phyloP scores from a whole-genome alignment of 345 rosid species.

The Raphanus raphanistrum region DNA sequence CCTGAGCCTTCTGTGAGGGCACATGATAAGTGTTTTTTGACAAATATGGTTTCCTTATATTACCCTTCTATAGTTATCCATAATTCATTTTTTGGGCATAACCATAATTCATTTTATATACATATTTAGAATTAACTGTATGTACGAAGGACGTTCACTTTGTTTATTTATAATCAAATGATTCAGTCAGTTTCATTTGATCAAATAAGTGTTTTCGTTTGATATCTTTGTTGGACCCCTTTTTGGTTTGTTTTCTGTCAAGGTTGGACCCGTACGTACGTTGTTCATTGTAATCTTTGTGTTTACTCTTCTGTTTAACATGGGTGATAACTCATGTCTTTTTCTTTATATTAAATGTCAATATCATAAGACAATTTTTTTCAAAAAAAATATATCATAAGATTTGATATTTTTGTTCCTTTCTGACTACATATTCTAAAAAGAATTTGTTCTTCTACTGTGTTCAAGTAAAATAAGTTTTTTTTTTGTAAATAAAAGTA shows the following conservation, averaged over 20 bases:
- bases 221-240: slow-evolving; percentile 20
- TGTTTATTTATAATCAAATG: background rate
- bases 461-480: background rate
- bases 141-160: background rate
- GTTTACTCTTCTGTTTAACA: slow-evolving; percentile 5
- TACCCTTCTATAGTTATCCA: background rate
- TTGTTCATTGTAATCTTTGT: background rate
- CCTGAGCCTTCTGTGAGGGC: slow-evolving; percentile 20
- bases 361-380: background rate
- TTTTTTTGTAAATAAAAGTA: background rate
- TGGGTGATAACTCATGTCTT: slow-evolving; percentile 7
- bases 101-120: background rate
- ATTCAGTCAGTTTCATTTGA: background rate
- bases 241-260: background rate
- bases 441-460: background rate
- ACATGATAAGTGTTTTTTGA: slow-evolving; percentile 20
- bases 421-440: background rate
- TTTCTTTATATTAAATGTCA: slow-evolving; percentile 3
- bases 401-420: no score
- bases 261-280: background rate
- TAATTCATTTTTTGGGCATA: background rate
- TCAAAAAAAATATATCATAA: no score
- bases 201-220: slow-evolving; percentile 12
- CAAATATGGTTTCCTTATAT: background rate
- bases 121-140: background rate